phyloP scores from a whole-genome alignment of 2,329 filamentous ascomycete species.

The Aspergillus costaricaensis region DNA sequence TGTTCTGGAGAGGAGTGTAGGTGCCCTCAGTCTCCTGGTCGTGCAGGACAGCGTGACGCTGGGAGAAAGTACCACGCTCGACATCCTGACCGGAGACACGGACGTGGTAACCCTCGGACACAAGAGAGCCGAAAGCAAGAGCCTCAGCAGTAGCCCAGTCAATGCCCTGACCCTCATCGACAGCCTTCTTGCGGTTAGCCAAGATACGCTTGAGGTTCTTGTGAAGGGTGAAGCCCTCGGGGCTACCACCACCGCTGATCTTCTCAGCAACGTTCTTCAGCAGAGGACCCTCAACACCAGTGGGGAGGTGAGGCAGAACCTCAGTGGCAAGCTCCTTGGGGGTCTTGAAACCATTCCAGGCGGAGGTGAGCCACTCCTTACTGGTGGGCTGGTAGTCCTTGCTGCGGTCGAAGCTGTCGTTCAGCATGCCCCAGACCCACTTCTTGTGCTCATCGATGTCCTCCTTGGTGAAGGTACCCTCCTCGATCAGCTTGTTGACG shows the following conservation, averaged over 20 bases:
- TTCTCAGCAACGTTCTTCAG: constrained; percentile 80
- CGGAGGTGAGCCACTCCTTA: constrained; percentile 97
- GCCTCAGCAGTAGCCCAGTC: constrained; percentile 98
- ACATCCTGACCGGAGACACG: constrained; percentile 98
- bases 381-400: constrained; percentile 96
- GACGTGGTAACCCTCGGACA: constrained; percentile 92
- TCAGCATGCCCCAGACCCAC: constrained; percentile 99
- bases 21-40: constrained; percentile 94
- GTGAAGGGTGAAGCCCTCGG: constrained; percentile 86
- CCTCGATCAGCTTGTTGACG: constrained; percentile 82
- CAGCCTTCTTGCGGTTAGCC: constrained; percentile 82
- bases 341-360: constrained; percentile 99
- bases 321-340: constrained; percentile 96
- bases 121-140: constrained; percentile 87
- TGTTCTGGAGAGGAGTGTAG: constrained; percentile 86
- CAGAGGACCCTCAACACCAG: constrained; percentile 71
- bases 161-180: constrained; percentile 88
- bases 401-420: constrained; percentile 94
- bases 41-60: constrained; percentile 95
- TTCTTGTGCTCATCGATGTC: constrained; percentile 99
- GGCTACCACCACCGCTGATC: constrained; percentile 70
- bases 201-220: constrained; percentile 98
- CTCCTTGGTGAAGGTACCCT: constrained; percentile 94
- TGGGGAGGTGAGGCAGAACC: constrained; percentile 87
- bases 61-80: constrained; percentile 98